A percentile compares a stretch with the other conserved stretches of the same genome.
These are phyloP conservation scores for Talaromyces islandicus DNA, from an alignment of 2,329 filamentous ascomycete genomes.

Conservation along the genomic window DNA sequence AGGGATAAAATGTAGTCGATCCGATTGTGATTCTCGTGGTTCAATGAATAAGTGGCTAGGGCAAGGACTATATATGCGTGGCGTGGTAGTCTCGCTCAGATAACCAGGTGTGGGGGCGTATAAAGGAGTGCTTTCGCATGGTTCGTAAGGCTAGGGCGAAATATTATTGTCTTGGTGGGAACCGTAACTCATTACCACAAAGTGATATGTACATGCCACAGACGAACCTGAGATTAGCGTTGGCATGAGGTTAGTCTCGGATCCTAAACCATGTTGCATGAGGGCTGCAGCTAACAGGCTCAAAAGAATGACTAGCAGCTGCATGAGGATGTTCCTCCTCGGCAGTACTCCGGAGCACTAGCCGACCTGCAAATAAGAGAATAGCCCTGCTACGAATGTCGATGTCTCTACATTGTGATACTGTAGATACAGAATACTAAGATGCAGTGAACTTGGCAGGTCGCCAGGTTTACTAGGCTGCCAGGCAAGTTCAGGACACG, in stretches of 20 bases:
- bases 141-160: not conserved
- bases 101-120: conserved; percentile 17
- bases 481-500: not conserved
- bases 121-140: conserved; percentile 14
- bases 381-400: not conserved
- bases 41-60: conserved; percentile 11
- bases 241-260: not conserved
- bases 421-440: not conserved
- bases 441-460: not conserved
- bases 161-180: not conserved
- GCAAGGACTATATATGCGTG: not conserved
- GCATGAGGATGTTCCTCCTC: not conserved
- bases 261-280: not conserved
- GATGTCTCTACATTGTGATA: not conserved
- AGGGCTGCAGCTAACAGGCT: not conserved
- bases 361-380: not conserved
- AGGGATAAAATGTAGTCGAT: not conserved
- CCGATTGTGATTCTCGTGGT: not conserved
- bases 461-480: not conserved
- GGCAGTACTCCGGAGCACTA: not conserved
- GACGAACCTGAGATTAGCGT: not conserved
- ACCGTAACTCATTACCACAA: not conserved
- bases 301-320: not conserved
- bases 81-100: conserved; percentile 3
- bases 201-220: not conserved